Evolutionary conservation across 495 filamentous ascomycete species (phyloP).

Genomic region (Cryomyces antarcticus): DNA sequence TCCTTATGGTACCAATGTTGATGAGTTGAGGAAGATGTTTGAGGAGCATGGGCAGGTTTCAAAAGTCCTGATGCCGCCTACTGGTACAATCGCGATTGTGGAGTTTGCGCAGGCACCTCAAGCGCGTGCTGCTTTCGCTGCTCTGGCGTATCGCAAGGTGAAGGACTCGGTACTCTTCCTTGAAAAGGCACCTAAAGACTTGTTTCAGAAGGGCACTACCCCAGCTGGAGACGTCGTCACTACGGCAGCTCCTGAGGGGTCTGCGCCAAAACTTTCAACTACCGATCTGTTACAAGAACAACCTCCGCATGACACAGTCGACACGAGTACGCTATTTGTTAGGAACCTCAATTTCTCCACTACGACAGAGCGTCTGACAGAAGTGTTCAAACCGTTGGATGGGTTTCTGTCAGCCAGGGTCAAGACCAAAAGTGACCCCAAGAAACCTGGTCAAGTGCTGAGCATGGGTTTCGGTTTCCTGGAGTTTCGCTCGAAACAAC

Average conservation of each 20-base stretch:
- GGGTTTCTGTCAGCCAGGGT: conserved; percentile 31
- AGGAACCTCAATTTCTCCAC: conserved; percentile 90
- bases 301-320: conserved; percentile 27
- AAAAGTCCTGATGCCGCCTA: conserved; percentile 74
- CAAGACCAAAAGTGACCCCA: conserved; percentile 13
- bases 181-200: conserved; percentile 73
- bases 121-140: conserved; percentile 59
- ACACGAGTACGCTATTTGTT: conserved; percentile 70
- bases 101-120: conserved; percentile 62
- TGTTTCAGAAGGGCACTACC: conserved; percentile 34
- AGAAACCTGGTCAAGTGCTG: conserved; percentile 53
- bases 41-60: conserved; percentile 53
- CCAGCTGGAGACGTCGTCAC: background rate
- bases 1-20: conserved; percentile 51
- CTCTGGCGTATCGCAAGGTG: conserved; percentile 69
- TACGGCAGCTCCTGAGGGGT: conserved; percentile 12
- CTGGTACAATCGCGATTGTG: conserved; percentile 79
- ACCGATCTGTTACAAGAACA: conserved; percentile 31
- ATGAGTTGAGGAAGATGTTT: conserved; percentile 45
- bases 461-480: conserved; percentile 96
- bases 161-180: conserved; percentile 84
- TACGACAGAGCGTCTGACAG: conserved; percentile 46
- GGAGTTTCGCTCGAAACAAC: conserved; percentile 58
- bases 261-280: conserved; percentile 28
- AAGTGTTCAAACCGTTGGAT: conserved; percentile 57